Conservation (phyloP, 169 alveolate genomes). For the Cryptosporidium parvum region DNA sequence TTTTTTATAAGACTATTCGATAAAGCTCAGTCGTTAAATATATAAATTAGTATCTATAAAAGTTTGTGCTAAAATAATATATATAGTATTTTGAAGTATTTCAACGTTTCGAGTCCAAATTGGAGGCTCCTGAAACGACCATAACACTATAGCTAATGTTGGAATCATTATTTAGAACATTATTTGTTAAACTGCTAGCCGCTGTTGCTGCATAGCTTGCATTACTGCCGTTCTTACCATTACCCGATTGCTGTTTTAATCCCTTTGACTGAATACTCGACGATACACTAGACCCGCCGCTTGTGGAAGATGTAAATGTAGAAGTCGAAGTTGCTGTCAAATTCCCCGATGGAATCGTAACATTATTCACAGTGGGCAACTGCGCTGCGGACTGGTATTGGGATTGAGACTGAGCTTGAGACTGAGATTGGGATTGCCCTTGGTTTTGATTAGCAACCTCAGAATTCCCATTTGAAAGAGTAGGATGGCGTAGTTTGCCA, state of each 20-base stretch:
- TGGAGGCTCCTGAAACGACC: conserved; percentile 73
- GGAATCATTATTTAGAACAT: conserved; percentile 46
- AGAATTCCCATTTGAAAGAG: conserved; percentile 29
- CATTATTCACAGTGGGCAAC: not conserved
- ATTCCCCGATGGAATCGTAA: not conserved
- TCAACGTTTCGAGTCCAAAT: conserved; percentile 66
- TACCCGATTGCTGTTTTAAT: conserved; percentile 24
- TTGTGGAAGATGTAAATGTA: conserved; percentile 5
- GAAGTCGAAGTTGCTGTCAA: not conserved
- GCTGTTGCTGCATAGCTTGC: conserved; percentile 75
- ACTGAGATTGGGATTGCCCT: conserved; percentile 20
- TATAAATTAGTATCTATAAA: conserved; percentile 30
- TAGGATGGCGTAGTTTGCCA: conserved; percentile 67
- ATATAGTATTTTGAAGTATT: not conserved
- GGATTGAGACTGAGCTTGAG: conserved; percentile 5
- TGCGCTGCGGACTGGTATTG: conserved; percentile 6
- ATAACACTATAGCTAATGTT: conserved; percentile 71
- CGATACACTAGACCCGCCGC: conserved; percentile 15
- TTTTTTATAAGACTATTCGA: not conserved
- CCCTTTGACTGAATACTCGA: conserved; percentile 19
- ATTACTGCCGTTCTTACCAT: conserved; percentile 19
- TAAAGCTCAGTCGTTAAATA: not conserved
- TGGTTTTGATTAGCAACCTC: conserved; percentile 26
- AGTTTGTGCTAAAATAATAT: conserved; percentile 5
- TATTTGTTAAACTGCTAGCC: conserved; percentile 57